Evolutionary conservation across 78 protist genomes (phyloP).

Genomic region (Dictyostelium brefeldianum): DNA sequence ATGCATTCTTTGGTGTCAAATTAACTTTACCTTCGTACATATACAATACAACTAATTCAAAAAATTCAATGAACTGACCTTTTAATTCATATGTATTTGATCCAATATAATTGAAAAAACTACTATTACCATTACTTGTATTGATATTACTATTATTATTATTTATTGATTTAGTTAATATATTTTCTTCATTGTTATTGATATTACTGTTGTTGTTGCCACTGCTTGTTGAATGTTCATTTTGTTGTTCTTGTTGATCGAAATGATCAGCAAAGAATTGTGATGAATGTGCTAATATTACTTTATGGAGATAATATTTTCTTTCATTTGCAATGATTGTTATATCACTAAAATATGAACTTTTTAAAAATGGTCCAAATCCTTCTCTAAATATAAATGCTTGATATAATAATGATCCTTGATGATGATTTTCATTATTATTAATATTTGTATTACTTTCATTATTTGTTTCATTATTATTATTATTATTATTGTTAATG

Average conservation of each 20-base stretch:
- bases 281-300: constrained; percentile 73
- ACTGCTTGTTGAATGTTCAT: too few species aligned
- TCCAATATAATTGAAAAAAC: constrained; percentile 10
- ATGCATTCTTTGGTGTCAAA: constrained; percentile 40
- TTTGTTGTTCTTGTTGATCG: constrained; percentile 13
- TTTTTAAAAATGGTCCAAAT: constrained; percentile 49
- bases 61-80: constrained; percentile 48
- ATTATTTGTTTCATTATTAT: not conserved
- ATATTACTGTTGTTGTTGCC: not conserved
- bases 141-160: constrained; percentile 1
- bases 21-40: constrained; percentile 61
- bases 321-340: constrained; percentile 34
- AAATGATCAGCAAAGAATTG: constrained; percentile 65
- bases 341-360: constrained; percentile 52
- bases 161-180: not conserved
- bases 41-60: constrained; percentile 48
- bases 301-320: constrained; percentile 64
- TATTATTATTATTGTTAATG: not conserved
- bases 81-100: constrained; percentile 45
- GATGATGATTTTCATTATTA: not conserved
- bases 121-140: not conserved
- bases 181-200: not conserved
- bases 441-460: not conserved
- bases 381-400: constrained; percentile 63
- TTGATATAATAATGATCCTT: not conserved